phyloP scores from a whole-genome alignment of 331 rosid species.

The Prunus yedoensis region DNA sequence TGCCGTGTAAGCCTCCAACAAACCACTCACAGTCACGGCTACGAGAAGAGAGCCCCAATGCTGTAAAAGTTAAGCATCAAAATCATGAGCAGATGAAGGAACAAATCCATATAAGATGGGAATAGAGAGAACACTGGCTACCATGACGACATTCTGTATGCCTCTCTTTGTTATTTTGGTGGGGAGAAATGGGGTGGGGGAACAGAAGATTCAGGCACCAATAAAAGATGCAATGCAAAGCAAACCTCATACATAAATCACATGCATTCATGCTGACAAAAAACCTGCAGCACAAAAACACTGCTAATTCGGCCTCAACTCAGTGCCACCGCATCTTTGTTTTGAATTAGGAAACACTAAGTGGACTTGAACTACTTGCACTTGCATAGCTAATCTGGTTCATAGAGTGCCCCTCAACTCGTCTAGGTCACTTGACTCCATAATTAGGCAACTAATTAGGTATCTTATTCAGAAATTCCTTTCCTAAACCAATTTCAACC shows the following conservation, averaged over 20 bases:
- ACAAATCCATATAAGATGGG: not conserved
- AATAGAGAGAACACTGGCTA: not conserved
- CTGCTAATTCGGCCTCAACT: not conserved
- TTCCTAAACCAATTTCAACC: not conserved
- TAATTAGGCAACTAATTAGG: not conserved
- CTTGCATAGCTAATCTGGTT: not conserved
- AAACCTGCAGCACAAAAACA: not conserved
- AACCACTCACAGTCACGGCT: constrained; percentile 51
- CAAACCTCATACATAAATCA: not conserved
- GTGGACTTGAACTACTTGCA: not conserved
- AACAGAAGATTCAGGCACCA: not conserved
- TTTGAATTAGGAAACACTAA: not conserved
- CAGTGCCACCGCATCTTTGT: no score
- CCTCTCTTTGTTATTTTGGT: not conserved
- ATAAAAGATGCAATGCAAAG: not conserved
- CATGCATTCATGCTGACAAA: not conserved
- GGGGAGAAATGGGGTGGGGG: not conserved
- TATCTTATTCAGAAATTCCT: not conserved
- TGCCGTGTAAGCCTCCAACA: constrained; percentile 61
- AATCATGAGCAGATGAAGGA: not conserved
- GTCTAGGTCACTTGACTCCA: not conserved
- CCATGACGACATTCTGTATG: not conserved
- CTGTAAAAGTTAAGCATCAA: constrained; percentile 27
- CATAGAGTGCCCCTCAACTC: not conserved
- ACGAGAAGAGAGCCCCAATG: constrained; percentile 53